These are phyloP conservation scores for Citrullus amarus DNA, from an alignment of 306 rosid genomes.

Conservation along the genomic window DNA sequence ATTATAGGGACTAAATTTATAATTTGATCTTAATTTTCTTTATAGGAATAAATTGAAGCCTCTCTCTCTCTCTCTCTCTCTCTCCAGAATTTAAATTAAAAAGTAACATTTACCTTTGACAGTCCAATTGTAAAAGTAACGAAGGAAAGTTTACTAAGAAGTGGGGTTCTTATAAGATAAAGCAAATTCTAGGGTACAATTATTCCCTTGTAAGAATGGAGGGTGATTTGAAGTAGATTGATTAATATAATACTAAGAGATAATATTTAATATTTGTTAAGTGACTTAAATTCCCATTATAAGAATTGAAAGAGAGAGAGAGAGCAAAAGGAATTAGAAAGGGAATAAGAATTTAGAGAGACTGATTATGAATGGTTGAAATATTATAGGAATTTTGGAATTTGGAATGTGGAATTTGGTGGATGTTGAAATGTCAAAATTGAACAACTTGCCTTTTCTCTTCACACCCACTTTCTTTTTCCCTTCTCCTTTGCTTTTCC, in stretches of 20 bases:
- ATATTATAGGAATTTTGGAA: neutral
- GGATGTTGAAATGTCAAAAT: neutral
- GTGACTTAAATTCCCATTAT: neutral
- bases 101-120: too few relatives aligned
- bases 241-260: neutral
- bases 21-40: too few relatives aligned
- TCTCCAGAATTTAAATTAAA: too few relatives aligned
- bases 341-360: neutral
- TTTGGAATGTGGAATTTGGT: neutral
- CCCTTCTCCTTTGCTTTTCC: neutral
- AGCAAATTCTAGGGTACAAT: neutral
- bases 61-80: too few relatives aligned
- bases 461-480: neutral
- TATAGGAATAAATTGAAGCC: too few relatives aligned
- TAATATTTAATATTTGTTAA: neutral
- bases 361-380: neutral
- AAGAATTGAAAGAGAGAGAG: neutral
- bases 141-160: too few relatives aligned
- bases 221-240: neutral
- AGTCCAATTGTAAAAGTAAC: too few relatives aligned
- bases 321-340: neutral
- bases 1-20: too few relatives aligned
- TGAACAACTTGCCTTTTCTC: neutral
- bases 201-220: neutral
- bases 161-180: neutral